A percentile compares a stretch with the other conserved stretches of the same genome.
These are phyloP conservation scores for Cochlearia excelsa DNA, from an alignment of 345 rosid genomes.

Conservation along the genomic window DNA sequence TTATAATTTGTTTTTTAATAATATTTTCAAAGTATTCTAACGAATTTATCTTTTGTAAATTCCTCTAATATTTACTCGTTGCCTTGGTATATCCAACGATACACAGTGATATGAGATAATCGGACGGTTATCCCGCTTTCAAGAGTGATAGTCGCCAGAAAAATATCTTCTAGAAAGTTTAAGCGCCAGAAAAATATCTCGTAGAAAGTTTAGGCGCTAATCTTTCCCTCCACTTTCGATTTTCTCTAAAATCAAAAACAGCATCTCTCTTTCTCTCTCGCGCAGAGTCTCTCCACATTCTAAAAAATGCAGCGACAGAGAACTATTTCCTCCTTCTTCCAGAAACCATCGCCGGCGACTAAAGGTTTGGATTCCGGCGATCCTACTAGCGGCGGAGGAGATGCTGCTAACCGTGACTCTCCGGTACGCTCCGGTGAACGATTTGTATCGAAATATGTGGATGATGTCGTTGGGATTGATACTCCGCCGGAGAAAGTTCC, in stretches of 20 bases:
- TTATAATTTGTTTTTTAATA: too few relatives aligned
- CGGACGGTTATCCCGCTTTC: constrained; percentile 17
- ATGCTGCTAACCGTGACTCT: constrained; percentile 10
- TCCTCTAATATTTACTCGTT: neutral
- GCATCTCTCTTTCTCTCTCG: neutral
- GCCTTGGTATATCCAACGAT: constrained; percentile 23
- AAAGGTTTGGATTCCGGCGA: constrained; percentile 35
- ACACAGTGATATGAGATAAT: constrained; percentile 4
- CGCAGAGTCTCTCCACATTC: neutral
- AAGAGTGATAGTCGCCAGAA: neutral
- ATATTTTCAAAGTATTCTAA: too few relatives aligned
- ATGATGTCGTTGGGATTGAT: constrained; percentile 63
- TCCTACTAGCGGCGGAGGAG: constrained; percentile 15
- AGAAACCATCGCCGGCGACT: constrained; percentile 49
- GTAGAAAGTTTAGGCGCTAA: constrained; percentile 44
- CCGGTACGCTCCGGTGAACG: constrained; percentile 16
- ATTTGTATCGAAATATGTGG: constrained; percentile 31
- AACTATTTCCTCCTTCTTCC: constrained; percentile 71
- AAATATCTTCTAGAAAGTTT: constrained; percentile 9
- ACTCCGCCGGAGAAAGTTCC: constrained; percentile 95
- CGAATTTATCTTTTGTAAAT: too few relatives aligned
- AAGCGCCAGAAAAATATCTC: too few relatives aligned
- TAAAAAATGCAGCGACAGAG: constrained; percentile 74
- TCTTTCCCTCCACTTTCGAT: constrained; percentile 9
- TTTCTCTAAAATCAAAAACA: constrained; percentile 1